Base-by-base conservation (phyloP, 768 basidiomycete genomes). In the Tulasnella sp. region DNA sequence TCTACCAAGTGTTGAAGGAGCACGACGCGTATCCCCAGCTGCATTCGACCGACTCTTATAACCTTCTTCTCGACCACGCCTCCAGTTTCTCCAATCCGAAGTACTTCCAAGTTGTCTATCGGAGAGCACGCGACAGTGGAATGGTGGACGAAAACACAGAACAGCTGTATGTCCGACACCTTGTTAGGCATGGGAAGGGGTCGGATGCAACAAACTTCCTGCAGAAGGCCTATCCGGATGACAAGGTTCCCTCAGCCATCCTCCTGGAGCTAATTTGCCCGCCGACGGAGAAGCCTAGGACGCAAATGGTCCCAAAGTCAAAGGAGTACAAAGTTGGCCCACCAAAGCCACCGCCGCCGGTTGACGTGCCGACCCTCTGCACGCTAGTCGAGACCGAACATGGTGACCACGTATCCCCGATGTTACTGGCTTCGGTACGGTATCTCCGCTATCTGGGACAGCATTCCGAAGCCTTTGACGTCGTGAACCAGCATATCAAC, bases 11-110 rank as follows among this genome's bases (percentile, higher is more conserved):
- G 19, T 17, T 64, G 35, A n/a, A 64, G 14, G 32, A 29, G n/a
- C 71, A 72, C 62, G 64, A 72, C 29, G 59, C 37, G 62, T 65
- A 72, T 47, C 71, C 59, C 7, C 40, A 37, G 12, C 62, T 72
- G 22, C 71, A 72, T 29, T 40, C 37, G 62, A 42, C 32, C 71
- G 62, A 72, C 39, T 72, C 71, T 9, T 72, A 32, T 62, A 72
- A 72, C n/a, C 17, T 72, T 41, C 71, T 72, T 39, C 26, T 72
- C 17, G 71, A 72, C 19, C 39, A 66, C 35, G 71, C 71, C 14
- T 72, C 62, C 39, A 22, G 29, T 36, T 66, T 35, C 9, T 17
- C 36, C 19, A 32, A 47, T 35, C 62, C 62, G 6, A 34, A 39
- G 19, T 34, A 16, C n/a, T 63, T 72, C 64, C 35, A 14, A 3